These are phyloP conservation scores for Nakaseomyces nivariensis DNA, from an alignment of 1,139 yeast genomes.

Conservation along the genomic window DNA sequence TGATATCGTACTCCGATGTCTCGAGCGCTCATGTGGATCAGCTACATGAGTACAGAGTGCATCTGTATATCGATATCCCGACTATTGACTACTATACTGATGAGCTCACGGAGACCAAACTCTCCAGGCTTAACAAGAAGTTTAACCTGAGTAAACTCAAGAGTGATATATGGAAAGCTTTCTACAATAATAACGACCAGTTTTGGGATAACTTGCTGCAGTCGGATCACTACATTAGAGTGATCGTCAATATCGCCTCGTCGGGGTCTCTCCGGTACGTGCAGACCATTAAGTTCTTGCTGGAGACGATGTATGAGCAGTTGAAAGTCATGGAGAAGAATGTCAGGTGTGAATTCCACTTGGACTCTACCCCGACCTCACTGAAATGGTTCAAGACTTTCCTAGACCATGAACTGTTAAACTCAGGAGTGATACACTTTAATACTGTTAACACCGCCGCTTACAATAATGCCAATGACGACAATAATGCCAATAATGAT, in stretches of 20 bases:
- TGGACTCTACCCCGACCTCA: conserved; percentile 25
- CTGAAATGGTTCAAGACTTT: conserved; percentile 29
- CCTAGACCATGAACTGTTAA: conserved; percentile 15
- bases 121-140: conserved; percentile 23
- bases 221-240: conserved; percentile 3
- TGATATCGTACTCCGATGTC: conserved; percentile 23
- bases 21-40: conserved; percentile 5
- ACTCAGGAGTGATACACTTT: conserved; percentile 14
- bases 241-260: conserved; percentile 14
- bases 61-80: conserved; percentile 28
- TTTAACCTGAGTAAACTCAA: conserved; percentile 24
- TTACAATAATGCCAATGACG: conserved; percentile 3
- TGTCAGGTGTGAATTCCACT: conserved; percentile 14
- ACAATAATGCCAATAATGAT: neutral
- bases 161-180: conserved; percentile 19
- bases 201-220: conserved; percentile 12
- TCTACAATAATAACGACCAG: conserved; percentile 18
- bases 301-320: conserved; percentile 19
- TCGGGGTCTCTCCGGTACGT: conserved; percentile 29
- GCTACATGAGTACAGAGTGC: conserved; percentile 15
- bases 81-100: conserved; percentile 29
- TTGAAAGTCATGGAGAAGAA: conserved; percentile 8
- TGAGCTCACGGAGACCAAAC: conserved; percentile 21
- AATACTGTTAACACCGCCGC: conserved; percentile 7
- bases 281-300: conserved; percentile 25